phyloP scores from a whole-genome alignment of 805 yeast species.

The Blastobotrys americana region DNA sequence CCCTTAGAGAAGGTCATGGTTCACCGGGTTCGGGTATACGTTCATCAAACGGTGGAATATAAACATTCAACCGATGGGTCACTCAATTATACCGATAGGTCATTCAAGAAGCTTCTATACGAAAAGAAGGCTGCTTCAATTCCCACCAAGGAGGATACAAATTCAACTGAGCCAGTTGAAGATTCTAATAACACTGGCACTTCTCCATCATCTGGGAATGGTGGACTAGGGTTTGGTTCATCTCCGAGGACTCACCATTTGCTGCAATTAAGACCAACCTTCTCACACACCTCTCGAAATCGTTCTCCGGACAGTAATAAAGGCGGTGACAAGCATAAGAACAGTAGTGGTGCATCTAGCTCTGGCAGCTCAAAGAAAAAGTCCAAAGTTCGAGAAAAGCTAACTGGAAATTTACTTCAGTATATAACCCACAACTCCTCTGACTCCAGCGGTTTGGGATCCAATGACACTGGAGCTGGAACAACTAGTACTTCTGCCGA shows the following conservation, averaged over 20 bases:
- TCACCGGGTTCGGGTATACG: conserved; percentile 76
- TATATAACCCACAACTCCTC: background rate
- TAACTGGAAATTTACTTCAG: conserved; percentile 11
- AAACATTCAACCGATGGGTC: conserved; percentile 85
- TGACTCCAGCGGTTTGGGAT: background rate
- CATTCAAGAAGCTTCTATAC: conserved; percentile 40
- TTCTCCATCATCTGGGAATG: background rate
- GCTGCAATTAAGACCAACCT: background rate
- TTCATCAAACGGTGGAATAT: conserved; percentile 86
- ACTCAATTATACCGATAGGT: conserved; percentile 44
- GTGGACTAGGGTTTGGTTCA: background rate
- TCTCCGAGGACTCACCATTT: background rate
- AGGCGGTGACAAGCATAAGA: too few species aligned
- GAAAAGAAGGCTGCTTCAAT: conserved; percentile 47
- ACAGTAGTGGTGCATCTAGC: background rate
- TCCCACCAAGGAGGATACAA: background rate
- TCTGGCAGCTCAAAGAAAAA: background rate
- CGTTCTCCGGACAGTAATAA: background rate
- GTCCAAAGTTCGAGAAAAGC: conserved; percentile 3
- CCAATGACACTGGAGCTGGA: background rate
- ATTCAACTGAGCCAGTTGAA: background rate
- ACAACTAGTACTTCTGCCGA: conserved; percentile 2
- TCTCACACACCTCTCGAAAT: background rate
- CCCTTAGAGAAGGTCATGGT: conserved; percentile 84
- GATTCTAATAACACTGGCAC: background rate